Evolutionary conservation across 2,329 filamentous ascomycete genomes (phyloP).

Genomic region (Sporothrix protearum): DNA sequence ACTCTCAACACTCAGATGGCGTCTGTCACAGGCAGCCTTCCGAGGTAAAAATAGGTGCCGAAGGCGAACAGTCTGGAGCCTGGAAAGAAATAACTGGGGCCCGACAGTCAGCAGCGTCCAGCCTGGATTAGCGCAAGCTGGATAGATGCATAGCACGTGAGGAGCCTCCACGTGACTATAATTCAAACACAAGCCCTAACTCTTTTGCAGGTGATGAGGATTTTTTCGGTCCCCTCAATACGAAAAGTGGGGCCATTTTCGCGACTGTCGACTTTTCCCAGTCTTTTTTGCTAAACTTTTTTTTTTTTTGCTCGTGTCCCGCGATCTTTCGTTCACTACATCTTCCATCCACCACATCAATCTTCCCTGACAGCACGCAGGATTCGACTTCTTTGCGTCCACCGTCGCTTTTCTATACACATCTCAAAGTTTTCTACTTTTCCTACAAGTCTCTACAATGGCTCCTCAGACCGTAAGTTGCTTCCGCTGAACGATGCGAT

Average conservation of each 20-base stretch:
- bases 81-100: not conserved
- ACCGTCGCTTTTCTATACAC: constrained; percentile 31
- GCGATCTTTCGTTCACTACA: constrained; percentile 22
- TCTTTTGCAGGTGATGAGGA: not conserved
- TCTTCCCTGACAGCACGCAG: constrained; percentile 54
- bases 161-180: not conserved
- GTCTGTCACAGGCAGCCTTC: not conserved
- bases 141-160: not conserved
- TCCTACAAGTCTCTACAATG: constrained; percentile 60
- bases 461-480: constrained; percentile 83
- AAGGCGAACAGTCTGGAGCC: not conserved
- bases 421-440: constrained; percentile 32
- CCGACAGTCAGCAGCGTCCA: not conserved
- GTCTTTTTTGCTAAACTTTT: not conserved
- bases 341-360: constrained; percentile 14
- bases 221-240: not conserved
- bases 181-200: not conserved
- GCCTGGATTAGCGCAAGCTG: not conserved
- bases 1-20: not conserved
- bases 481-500: constrained; percentile 33
- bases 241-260: constrained; percentile 24
- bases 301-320: constrained; percentile 17
- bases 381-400: constrained; percentile 70
- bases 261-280: constrained; percentile 9
- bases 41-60: constrained; percentile 1